Conservation (phyloP, 805 yeast genomes). For the Priceomyces medius region DNA sequence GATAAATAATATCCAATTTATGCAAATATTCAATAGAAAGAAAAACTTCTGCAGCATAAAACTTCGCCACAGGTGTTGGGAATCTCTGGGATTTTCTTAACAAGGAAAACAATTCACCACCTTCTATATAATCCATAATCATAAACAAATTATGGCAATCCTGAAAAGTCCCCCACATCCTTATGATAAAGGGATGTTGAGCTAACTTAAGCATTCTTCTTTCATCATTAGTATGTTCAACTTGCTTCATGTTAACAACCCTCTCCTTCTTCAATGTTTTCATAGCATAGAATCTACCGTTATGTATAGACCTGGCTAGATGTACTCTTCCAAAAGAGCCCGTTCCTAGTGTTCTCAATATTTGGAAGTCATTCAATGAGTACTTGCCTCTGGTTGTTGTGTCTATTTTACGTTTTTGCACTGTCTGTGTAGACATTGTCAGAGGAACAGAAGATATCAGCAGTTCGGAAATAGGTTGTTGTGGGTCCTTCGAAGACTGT, state of each 20-base stretch:
- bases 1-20: slow-evolving; percentile 56
- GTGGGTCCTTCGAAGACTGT: neutral
- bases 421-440: neutral
- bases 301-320: slow-evolving; percentile 56
- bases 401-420: slow-evolving; percentile 15
- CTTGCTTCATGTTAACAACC: slow-evolving; percentile 61
- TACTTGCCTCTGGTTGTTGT: slow-evolving; percentile 57
- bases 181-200: slow-evolving; percentile 58
- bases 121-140: slow-evolving; percentile 67
- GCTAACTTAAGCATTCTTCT: slow-evolving; percentile 56
- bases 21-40: slow-evolving; percentile 59
- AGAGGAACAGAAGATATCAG: neutral
- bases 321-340: slow-evolving; percentile 64
- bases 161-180: slow-evolving; percentile 71
- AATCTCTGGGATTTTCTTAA: slow-evolving; percentile 57
- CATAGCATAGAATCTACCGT: slow-evolving; percentile 60
- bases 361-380: slow-evolving; percentile 54
- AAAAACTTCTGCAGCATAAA: slow-evolving; percentile 62
- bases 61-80: slow-evolving; percentile 63
- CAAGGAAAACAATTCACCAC: slow-evolving; percentile 58
- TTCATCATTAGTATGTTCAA: slow-evolving; percentile 64
- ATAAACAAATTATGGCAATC: slow-evolving; percentile 56
- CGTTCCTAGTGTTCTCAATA: slow-evolving; percentile 57
- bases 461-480: neutral
- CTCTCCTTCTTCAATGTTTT: slow-evolving; percentile 57